Percentiles rank a stretch among this genome's conserved stretches.
Evolutionary conservation across 192 early-diverging fungal species (phyloP).

Genomic region (Backusella tarrabulga): DNA sequence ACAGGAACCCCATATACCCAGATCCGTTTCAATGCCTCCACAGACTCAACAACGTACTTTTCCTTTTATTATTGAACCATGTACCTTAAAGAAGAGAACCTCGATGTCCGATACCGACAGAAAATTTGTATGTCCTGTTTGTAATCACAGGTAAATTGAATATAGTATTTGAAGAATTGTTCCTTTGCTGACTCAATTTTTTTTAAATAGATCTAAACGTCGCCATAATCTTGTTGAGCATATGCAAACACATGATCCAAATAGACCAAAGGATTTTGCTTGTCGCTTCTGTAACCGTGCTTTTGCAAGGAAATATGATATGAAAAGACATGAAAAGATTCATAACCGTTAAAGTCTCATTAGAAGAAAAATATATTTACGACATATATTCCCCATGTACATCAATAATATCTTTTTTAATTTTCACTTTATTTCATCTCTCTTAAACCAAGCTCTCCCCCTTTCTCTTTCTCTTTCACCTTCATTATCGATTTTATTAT

Average conservation of each 20-base stretch:
- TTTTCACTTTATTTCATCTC: neutral
- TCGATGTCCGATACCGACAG: neutral
- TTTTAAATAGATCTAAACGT: conserved; percentile 12
- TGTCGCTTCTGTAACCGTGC: conserved; percentile 1
- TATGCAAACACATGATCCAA: conserved; percentile 24
- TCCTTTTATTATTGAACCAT: neutral
- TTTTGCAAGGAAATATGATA: conserved; percentile 22
- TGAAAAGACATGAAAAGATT: conserved; percentile 22
- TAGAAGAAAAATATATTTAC: neutral
- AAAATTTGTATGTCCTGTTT: conserved; percentile 7
- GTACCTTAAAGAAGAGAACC: neutral
- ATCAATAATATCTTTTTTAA: neutral
- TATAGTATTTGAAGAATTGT: neutral
- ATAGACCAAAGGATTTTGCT: conserved; percentile 10
- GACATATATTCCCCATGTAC: neutral
- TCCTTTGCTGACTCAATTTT: neutral
- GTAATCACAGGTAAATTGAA: conserved; percentile 17
- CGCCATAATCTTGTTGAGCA: conserved; percentile 20
- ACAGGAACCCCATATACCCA: neutral
- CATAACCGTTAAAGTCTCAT: conserved; percentile 1
- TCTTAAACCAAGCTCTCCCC: neutral
- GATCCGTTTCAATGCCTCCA: neutral
- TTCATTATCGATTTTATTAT: neutral
- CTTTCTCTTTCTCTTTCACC: neutral
- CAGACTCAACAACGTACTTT: neutral